Percentiles rank a stretch among this genome's conserved stretches.
These are phyloP conservation scores for Populus hybrid DNA, from an alignment of 441 rosid species.

Conservation along the genomic window DNA sequence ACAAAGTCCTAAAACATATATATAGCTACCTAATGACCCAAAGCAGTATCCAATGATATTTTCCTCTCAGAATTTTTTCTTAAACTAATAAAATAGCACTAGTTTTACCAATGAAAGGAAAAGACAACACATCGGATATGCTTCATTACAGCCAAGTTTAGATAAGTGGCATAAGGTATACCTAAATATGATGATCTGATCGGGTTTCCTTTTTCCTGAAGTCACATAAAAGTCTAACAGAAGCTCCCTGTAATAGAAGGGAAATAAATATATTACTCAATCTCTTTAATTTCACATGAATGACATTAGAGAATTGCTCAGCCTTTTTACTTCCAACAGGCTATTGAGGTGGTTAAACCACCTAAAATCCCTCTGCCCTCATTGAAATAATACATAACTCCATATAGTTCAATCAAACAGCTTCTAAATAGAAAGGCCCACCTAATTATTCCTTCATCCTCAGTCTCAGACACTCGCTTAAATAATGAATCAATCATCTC, in stretches of 20 bases:
- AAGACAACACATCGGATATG: neutral
- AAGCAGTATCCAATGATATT: neutral
- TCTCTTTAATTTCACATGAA: neutral
- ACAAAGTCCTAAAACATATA: neutral
- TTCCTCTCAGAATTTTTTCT: neutral
- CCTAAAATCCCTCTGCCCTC: neutral
- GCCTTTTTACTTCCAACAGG: neutral
- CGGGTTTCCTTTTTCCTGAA: slow-evolving; percentile 74
- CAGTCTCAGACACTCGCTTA: slow-evolving; percentile 49
- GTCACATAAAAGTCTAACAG: slow-evolving; percentile 68
- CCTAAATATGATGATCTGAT: slow-evolving; percentile 84
- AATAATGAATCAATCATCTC: slow-evolving; percentile 75
- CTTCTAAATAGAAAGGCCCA: slow-evolving; percentile 11
- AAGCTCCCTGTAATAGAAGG: slow-evolving; percentile 49
- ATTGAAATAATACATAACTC: neutral
- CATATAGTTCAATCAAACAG: neutral
- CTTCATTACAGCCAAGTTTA: neutral
- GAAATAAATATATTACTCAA: neutral
- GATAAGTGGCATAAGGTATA: slow-evolving; percentile 8
- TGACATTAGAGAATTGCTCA: neutral
- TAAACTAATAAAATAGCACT: neutral
- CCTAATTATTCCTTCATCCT: slow-evolving; percentile 81
- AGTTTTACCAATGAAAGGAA: neutral
- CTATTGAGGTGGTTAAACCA: neutral
- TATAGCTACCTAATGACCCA: no score